Base-by-base conservation (phyloP, 768 basidiomycete species). In the Suillus clintonianus region DNA sequence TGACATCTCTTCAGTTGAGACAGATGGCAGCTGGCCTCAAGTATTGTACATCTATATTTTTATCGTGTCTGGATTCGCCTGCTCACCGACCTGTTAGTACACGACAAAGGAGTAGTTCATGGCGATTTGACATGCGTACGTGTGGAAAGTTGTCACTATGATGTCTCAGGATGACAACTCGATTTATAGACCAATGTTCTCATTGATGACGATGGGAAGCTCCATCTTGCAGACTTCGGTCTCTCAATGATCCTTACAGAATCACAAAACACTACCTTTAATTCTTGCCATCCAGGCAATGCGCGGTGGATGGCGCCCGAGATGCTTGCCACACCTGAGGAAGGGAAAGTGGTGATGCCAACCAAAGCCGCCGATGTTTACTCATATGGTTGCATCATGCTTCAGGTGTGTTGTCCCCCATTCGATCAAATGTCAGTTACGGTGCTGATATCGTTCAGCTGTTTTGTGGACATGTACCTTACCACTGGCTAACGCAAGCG, bases 281-380 rank as follows among this genome's bases (percentile, higher is more conserved):
- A 70, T 32, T 64, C 74, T 1, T 63, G 19, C n/a, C 45, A 50
- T 13, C 76, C 75, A 27, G 73, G 71, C 13, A 80, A 79, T 17
- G 70, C 73, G 42, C 70, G 78, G 27, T 82, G 80, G 69, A 81
- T 81, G 76, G 77, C 79, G 5, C 68, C 71, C 4, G 80, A 81
- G 58, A 69, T 82, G 47, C 55, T 74, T 36, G 64, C 56, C 61
- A 36, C 24, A 64, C 47, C 61, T 57, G 66, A 45, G 59, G 67
- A 41, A 66, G 64, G 57, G 32, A 65, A 51, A 22, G 61, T 27
- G 37, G 17, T 13, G 9, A 41, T 19, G 11, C 39, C 70, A 19
- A 78, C 79, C 13, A 47, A 36, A 53, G 66, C 64, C n/a, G 68
- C 75, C 2, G 80, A 80, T 66, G 61, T 73, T 13, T 80, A 77